Conservation (phyloP, 208 protist genomes). For the Crithidia fasciculata region DNA sequence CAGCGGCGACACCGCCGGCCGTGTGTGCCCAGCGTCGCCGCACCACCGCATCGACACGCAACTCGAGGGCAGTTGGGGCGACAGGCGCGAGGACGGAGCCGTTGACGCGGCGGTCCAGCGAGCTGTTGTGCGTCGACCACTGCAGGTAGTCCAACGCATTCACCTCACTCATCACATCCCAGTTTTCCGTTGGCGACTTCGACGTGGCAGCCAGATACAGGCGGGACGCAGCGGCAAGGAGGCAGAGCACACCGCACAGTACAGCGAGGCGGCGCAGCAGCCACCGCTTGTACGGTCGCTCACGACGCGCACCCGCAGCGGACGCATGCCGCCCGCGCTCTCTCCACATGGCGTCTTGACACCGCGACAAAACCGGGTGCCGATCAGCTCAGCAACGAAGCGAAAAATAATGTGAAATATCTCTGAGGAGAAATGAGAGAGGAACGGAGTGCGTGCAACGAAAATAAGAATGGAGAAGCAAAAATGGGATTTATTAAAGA, state of each 20-base stretch:
- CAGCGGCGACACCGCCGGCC: constrained; percentile 1
- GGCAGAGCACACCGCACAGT: background rate
- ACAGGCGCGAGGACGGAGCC: background rate
- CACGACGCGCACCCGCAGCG: no score
- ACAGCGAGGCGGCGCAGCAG: background rate
- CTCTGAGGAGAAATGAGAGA: no score
- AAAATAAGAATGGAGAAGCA: no score
- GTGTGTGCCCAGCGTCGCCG: constrained; percentile 13
- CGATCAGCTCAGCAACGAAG: no score
- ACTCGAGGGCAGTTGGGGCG: background rate
- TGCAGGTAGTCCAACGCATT: background rate
- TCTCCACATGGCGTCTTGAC: no score
- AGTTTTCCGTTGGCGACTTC: background rate
- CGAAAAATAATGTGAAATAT: no score
- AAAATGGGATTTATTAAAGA: no score
- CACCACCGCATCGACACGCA: constrained; percentile 4
- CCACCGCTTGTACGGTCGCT: background rate
- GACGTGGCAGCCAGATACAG: background rate
- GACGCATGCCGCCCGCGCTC: no score
- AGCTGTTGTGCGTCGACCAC: constrained; percentile 4
- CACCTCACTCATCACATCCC: no score
- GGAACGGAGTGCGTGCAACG: no score
- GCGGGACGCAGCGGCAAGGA: background rate
- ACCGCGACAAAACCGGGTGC: no score
- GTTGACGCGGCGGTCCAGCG: background rate